Evolutionary conservation across 2,329 filamentous ascomycete species (phyloP).

Genomic region (Calonectria hongkongensis): DNA sequence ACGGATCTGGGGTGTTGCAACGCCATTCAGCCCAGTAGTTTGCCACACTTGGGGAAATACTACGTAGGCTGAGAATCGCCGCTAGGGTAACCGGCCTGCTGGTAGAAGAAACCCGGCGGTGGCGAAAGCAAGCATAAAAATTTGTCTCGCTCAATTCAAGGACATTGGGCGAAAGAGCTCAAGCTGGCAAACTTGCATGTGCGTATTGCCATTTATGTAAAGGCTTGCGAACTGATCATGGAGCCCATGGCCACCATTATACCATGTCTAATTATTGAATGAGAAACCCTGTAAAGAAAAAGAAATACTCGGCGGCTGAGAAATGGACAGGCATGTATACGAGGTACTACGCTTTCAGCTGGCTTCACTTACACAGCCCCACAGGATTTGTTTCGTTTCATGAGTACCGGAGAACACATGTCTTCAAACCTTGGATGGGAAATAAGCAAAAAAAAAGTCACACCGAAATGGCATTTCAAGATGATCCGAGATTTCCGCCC

Average conservation of each 20-base stretch:
- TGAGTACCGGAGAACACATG: not conserved
- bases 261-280: slow-evolving; percentile 21
- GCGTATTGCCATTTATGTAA: slow-evolving; percentile 1
- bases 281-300: not conserved
- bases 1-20: slow-evolving; percentile 43
- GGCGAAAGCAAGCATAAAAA: slow-evolving; percentile 5
- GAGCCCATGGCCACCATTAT: not conserved
- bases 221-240: slow-evolving; percentile 12
- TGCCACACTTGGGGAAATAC: slow-evolving; percentile 36
- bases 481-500: slow-evolving; percentile 5
- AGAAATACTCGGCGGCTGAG: not conserved
- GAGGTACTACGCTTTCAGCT: slow-evolving; percentile 7
- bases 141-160: not conserved
- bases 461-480: not conserved
- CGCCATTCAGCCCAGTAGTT: slow-evolving; percentile 46
- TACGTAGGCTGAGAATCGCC: slow-evolving; percentile 41
- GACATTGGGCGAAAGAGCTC: not conserved
- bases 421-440: not conserved
- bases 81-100: slow-evolving; percentile 42
- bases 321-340: slow-evolving; percentile 12
- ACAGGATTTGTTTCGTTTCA: not conserved
- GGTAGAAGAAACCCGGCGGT: slow-evolving; percentile 30
- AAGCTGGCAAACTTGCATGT: not conserved
- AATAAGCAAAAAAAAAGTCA: not conserved
- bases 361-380: slow-evolving; percentile 17